Conservation (phyloP, 1,284 basidiomycete species). For the Boletus semigastroideus region DNA sequence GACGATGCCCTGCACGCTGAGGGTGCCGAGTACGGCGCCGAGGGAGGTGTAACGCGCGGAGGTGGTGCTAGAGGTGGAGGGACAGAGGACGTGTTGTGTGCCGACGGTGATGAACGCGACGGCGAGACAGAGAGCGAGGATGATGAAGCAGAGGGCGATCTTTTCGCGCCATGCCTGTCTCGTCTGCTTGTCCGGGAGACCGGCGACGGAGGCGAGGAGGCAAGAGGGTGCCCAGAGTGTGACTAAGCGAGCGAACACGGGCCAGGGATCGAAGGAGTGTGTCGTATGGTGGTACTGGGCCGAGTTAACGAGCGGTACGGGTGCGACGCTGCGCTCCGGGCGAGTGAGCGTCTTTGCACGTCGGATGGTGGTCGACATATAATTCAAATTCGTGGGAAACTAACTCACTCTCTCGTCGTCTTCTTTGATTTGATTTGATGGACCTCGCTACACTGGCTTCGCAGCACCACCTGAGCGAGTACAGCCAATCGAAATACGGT, state of each 20-base stretch:
- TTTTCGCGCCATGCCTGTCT: conserved; percentile 98
- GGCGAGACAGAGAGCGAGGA: conserved; percentile 71
- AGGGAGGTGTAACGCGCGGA: conserved; percentile 71
- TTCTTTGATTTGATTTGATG: neutral
- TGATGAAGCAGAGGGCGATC: conserved; percentile 89
- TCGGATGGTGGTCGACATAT: conserved; percentile 52
- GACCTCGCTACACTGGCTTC: conserved; percentile 66
- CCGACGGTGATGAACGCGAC: conserved; percentile 96
- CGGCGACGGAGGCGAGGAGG: conserved; percentile 72
- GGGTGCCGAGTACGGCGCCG: conserved; percentile 54
- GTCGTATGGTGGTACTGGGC: conserved; percentile 38
- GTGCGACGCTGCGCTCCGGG: conserved; percentile 92
- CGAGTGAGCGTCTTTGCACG: conserved; percentile 94
- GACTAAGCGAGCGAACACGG: conserved; percentile 73
- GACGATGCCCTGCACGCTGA: conserved; percentile 78
- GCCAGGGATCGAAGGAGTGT: conserved; percentile 71
- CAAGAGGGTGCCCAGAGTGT: conserved; percentile 92
- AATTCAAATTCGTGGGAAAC: too few relatives aligned
- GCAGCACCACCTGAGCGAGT: conserved; percentile 80
- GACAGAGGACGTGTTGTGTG: conserved; percentile 91
- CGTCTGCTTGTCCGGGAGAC: conserved; percentile 76
- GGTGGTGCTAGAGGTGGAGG: conserved; percentile 54
- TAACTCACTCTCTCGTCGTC: too few relatives aligned
- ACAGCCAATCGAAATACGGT: conserved; percentile 77
- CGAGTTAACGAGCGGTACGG: conserved; percentile 90